phyloP scores from a whole-genome alignment of 768 basidiomycete species.

The Lactarius trivialis region DNA sequence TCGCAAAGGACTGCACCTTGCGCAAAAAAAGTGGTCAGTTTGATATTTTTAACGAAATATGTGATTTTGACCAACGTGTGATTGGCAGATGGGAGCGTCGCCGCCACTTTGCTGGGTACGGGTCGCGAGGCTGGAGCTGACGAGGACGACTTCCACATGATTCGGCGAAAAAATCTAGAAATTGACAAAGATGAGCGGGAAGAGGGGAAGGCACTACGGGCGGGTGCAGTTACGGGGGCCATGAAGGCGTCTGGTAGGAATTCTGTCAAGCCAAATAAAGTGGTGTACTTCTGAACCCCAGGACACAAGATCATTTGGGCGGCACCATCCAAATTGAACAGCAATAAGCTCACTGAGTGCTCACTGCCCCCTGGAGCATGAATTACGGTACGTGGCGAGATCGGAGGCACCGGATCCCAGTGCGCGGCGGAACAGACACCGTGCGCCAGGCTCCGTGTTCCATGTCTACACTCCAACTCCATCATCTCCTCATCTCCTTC shows the following conservation, averaged over 20 bases:
- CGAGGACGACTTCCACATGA: conserved; percentile 89
- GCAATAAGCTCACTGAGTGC: too few species aligned
- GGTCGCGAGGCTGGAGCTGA: conserved; percentile 68
- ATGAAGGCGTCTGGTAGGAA: conserved; percentile 26
- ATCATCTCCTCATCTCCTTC: too few species aligned
- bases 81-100: conserved; percentile 33
- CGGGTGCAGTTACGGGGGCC: conserved; percentile 39
- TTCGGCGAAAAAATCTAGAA: conserved; percentile 58
- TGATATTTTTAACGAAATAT: neutral
- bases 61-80: neutral
- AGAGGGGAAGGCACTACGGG: conserved; percentile 39
- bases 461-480: too few species aligned
- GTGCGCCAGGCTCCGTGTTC: too few species aligned
- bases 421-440: too few species aligned
- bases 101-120: conserved; percentile 39
- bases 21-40: conserved; percentile 39
- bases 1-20: conserved; percentile 76
- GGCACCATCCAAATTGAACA: neutral
- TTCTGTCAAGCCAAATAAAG: conserved; percentile 34
- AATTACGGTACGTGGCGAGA: too few species aligned
- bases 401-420: too few species aligned
- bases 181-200: conserved; percentile 55
- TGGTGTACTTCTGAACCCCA: conserved; percentile 39
- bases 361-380: too few species aligned
- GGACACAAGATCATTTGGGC: neutral